Conservation (phyloP, 192 early-diverging fungal genomes). For the Neocallimastix lanati region DNA sequence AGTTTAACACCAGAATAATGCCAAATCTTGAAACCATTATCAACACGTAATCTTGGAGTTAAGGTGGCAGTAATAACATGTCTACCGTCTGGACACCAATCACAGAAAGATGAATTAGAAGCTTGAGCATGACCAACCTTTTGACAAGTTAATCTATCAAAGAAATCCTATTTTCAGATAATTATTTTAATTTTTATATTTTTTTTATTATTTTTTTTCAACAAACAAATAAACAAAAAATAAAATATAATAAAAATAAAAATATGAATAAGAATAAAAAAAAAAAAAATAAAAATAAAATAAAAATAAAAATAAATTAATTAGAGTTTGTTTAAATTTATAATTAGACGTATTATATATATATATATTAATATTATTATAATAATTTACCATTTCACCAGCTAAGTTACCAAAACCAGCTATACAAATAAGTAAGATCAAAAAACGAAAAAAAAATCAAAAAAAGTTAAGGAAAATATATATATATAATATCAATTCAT, state of each 20-base stretch:
- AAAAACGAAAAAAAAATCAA: too few relatives aligned
- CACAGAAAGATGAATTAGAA: constrained; percentile 63
- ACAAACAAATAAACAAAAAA: too few relatives aligned
- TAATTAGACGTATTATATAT: too few relatives aligned
- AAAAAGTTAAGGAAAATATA: neutral
- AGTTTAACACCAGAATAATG: constrained; percentile 80
- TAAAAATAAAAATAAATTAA: too few relatives aligned
- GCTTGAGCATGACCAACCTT: constrained; percentile 65
- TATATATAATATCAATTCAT: too few relatives aligned
- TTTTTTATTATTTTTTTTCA: too few relatives aligned
- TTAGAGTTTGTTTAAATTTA: too few relatives aligned
- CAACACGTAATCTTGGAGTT: constrained; percentile 84
- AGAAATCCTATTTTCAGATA: constrained; percentile 37
- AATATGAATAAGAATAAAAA: too few relatives aligned
- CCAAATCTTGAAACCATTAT: constrained; percentile 94
- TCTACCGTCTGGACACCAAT: constrained; percentile 85
- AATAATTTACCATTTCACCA: constrained; percentile 56
- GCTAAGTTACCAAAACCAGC: constrained; percentile 94
- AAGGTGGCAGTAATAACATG: constrained; percentile 88
- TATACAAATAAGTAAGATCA: constrained; percentile 70
- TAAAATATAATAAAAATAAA: too few relatives aligned
- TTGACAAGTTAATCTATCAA: constrained; percentile 72
- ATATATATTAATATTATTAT: too few relatives aligned
- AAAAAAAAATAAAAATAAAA: too few relatives aligned
- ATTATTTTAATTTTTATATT: too few relatives aligned